Base-by-base conservation (phyloP, 352 stramenopile species). In the Phytophthora pisi region DNA sequence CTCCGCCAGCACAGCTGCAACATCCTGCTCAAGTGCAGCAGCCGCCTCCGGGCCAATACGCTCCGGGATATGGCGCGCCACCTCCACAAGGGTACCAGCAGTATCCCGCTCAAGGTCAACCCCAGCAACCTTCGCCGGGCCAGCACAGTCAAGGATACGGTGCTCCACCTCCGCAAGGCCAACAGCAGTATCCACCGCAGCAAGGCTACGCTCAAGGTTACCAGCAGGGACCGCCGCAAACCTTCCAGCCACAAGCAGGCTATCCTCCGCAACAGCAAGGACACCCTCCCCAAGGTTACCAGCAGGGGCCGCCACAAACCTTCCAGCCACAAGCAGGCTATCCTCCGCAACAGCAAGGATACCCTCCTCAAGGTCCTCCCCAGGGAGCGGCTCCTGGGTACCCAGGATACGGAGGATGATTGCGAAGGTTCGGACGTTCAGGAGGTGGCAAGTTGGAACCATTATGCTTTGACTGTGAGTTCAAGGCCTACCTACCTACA, bases 401-500 rank as follows among this genome's bases (percentile, higher is more conserved):
- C 46, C 72, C 72, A 23, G 76, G 79, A 31, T 81, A 86, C 45
- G 72, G 73, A 58, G 72, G 77, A 16, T 86, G 61, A 78, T 53
- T 26, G 42, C n/a, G 8, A 49, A 26, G 2, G 42, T 9, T 9
- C 15, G 7, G n/a, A 13, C 15, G 16, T 15, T 20, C 38, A 45
- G 38, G 38, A 18, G 15, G 38, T 20, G 38, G 15, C 38, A 40
- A 40, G 5, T 40, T 3, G 40, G 40, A 8, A 42, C 50, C 18
- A 11, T 16, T 34, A 8, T 49, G 4, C 47, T 61, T 61, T 49
- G 10, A 18, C 20, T 20, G 20, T 20, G 20, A 20, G 51, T 57
- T 57, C 11, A 56, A 57, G 5, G 8, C n/a, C 24, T 46, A 11
- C n/a, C 42, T 49, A 49, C 42, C 20, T 20, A 20, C 20, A 26